phyloP scores from a whole-genome alignment of 2,329 filamentous ascomycete genomes.

The Podosphaera xanthii region DNA sequence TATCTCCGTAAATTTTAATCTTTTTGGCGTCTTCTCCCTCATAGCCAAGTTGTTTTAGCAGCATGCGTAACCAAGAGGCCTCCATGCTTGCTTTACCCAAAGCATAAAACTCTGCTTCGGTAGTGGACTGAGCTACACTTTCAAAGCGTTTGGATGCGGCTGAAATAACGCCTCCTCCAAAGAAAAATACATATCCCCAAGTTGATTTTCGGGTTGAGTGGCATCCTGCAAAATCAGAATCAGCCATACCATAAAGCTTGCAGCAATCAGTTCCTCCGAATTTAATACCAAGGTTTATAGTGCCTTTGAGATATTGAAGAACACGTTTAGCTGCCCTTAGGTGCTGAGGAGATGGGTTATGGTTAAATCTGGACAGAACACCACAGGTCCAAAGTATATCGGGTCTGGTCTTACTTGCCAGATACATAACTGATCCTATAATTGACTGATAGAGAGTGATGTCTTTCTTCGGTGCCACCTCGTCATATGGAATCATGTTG shows the following conservation, averaged over 20 bases:
- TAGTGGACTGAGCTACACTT: not conserved
- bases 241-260: not conserved
- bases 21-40: not conserved
- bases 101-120: not conserved
- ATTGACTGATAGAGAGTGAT: constrained; percentile 1
- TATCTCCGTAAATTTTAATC: not conserved
- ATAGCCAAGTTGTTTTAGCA: too few relatives aligned
- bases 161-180: not conserved
- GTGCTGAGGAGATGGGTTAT: not conserved
- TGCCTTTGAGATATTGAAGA: not conserved
- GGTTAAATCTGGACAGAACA: not conserved
- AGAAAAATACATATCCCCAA: not conserved
- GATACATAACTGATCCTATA: constrained; percentile 1
- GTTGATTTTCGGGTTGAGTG: not conserved
- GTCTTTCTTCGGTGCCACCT: not conserved
- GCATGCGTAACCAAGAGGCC: not conserved
- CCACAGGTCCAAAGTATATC: not conserved
- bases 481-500: not conserved
- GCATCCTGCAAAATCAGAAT: not conserved
- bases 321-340: not conserved
- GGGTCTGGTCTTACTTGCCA: not conserved
- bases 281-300: not conserved
- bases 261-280: not conserved
- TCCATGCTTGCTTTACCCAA: not conserved
- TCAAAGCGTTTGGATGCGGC: not conserved